Percentiles rank a stretch among this genome's conserved stretches.
phyloP scores from a whole-genome alignment of 2,329 filamentous ascomycete genomes.

The Fusarium sp. region DNA sequence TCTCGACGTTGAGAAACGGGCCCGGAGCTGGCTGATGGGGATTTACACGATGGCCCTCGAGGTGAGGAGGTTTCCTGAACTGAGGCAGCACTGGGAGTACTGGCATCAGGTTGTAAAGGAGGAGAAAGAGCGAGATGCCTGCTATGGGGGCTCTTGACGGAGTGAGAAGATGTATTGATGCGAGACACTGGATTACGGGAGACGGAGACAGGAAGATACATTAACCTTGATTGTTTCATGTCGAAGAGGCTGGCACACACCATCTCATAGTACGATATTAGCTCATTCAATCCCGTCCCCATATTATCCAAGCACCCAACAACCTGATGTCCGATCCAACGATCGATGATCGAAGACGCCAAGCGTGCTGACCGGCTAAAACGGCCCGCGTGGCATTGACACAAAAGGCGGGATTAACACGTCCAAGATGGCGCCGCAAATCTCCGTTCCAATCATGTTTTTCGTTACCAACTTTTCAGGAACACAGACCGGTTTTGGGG shows the following conservation, averaged over 20 bases:
- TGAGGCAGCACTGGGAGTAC: not conserved
- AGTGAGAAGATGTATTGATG: not conserved
- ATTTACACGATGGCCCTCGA: not conserved
- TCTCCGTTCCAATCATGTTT: constrained; percentile 33
- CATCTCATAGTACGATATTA: not conserved
- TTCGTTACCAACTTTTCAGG: constrained; percentile 26
- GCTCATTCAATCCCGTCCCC: not conserved
- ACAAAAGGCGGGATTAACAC: constrained; percentile 7
- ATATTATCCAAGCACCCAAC: not conserved
- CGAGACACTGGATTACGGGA: too few relatives aligned
- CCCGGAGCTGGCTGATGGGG: not conserved
- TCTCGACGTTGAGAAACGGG: not conserved
- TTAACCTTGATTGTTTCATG: not conserved
- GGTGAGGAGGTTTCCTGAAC: not conserved
- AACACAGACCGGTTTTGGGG: constrained; percentile 20
- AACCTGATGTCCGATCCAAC: not conserved
- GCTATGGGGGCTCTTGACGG: not conserved
- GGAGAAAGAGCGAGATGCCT: not conserved
- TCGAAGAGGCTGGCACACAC: not conserved
- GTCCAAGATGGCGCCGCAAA: constrained; percentile 27
- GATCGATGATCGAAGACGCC: constrained; percentile 22
- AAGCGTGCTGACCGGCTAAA: constrained; percentile 29
- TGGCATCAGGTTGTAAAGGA: not conserved
- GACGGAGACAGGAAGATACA: not conserved
- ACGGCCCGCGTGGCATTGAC: constrained; percentile 19